These are phyloP conservation scores for Thielaviopsis cerberus DNA, from an alignment of 2,329 filamentous ascomycete species.

Conservation along the genomic window DNA sequence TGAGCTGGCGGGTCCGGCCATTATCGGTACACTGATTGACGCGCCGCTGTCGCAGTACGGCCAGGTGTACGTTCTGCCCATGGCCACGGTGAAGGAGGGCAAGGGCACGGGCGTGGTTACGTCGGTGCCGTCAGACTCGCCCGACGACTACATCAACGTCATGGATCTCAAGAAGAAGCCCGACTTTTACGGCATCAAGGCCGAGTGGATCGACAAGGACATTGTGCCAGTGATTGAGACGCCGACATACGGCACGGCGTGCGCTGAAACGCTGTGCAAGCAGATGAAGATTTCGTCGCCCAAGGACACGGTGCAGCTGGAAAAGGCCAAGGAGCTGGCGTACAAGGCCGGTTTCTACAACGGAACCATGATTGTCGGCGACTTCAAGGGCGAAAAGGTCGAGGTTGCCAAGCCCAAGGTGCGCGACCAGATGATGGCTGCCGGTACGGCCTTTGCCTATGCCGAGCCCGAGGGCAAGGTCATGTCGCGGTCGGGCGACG, in stretches of 20 bases:
- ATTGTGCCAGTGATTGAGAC: constrained; percentile 81
- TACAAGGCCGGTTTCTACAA: constrained; percentile 98
- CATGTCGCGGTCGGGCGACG: constrained; percentile 72
- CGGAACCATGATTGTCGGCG: constrained; percentile 71
- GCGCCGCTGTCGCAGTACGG: constrained; percentile 77
- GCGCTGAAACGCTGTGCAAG: constrained; percentile 68
- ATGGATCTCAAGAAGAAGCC: constrained; percentile 83
- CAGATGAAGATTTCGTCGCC: constrained; percentile 92
- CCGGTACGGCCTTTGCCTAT: constrained; percentile 70
- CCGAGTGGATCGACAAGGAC: constrained; percentile 86
- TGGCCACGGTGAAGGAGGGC: constrained; percentile 78
- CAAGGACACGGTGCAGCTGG: constrained; percentile 76
- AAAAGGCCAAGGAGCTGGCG: constrained; percentile 84
- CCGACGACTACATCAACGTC: constrained; percentile 84
- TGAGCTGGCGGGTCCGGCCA: constrained; percentile 57
- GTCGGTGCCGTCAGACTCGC: constrained; percentile 80
- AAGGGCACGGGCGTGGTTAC: constrained; percentile 97
- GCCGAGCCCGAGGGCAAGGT: constrained; percentile 85
- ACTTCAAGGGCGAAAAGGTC: constrained; percentile 74
- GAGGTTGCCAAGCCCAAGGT: constrained; percentile 77
- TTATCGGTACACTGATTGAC: constrained; percentile 74
- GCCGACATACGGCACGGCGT: constrained; percentile 68
- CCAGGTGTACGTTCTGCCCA: constrained; percentile 74
- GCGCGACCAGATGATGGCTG: constrained; percentile 55
- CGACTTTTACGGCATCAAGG: constrained; percentile 88